A percentile compares a stretch with the other conserved stretches of the same genome.
phyloP scores from a whole-genome alignment of 441 rosid genomes.

The Pelargonium fulgidum region DNA sequence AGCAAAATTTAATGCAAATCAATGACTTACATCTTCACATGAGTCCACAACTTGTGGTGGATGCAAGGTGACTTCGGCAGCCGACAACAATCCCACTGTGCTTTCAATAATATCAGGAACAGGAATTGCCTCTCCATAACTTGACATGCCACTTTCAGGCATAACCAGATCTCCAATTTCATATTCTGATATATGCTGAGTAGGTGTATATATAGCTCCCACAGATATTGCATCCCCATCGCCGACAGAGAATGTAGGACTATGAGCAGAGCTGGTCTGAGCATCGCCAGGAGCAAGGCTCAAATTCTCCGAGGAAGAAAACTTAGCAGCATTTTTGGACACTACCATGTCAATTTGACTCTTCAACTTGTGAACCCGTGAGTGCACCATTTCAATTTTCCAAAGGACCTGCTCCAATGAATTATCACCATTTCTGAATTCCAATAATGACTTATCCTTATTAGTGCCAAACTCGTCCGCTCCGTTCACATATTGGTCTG shows the following conservation, averaged over 20 bases:
- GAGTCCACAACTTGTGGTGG: slow-evolving; percentile 54
- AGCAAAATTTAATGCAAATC: neutral
- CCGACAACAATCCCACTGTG: slow-evolving; percentile 73
- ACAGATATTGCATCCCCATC: slow-evolving; percentile 53
- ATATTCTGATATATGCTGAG: slow-evolving; percentile 40
- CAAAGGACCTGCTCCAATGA: slow-evolving; percentile 55
- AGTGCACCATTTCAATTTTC: slow-evolving; percentile 56
- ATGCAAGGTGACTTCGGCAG: slow-evolving; percentile 65
- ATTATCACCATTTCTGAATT: slow-evolving; percentile 42
- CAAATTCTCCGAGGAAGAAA: slow-evolving; percentile 83
- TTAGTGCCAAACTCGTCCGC: slow-evolving; percentile 32
- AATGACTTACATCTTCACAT: slow-evolving; percentile 59
- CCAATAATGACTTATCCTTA: slow-evolving; percentile 34
- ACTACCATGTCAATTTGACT: slow-evolving; percentile 50
- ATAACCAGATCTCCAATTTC: slow-evolving; percentile 51
- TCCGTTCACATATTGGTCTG: slow-evolving; percentile 36
- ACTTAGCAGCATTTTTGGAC: slow-evolving; percentile 59
- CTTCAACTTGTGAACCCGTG: slow-evolving; percentile 61
- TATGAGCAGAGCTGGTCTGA: slow-evolving; percentile 71
- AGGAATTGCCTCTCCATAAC: slow-evolving; percentile 56
- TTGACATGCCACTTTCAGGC: slow-evolving; percentile 54
- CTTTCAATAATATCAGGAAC: slow-evolving; percentile 92
- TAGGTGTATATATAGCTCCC: slow-evolving; percentile 41
- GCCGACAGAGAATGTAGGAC: slow-evolving; percentile 72
- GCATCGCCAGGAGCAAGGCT: slow-evolving; percentile 60